These are phyloP conservation scores for Xylaria sp. DNA, from an alignment of 2,329 filamentous ascomycete species.

Conservation along the genomic window DNA sequence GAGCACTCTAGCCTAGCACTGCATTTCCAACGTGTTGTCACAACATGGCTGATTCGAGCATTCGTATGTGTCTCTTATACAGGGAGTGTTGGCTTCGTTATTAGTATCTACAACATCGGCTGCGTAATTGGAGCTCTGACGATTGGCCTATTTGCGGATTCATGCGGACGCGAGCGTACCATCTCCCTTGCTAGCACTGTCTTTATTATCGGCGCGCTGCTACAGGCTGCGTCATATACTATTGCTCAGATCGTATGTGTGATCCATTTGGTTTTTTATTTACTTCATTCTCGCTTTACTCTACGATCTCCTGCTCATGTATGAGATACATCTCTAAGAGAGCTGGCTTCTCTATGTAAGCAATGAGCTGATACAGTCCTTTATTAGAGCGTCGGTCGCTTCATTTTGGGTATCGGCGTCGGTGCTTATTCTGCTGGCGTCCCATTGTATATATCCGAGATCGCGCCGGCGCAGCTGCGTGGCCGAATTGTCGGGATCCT, in stretches of 20 bases:
- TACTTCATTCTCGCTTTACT: too few species aligned
- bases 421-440: constrained; percentile 48
- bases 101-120: constrained; percentile 49
- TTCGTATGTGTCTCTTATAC: not conserved
- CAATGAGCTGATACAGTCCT: not conserved
- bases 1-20: not conserved
- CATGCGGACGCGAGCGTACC: constrained; percentile 46
- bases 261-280: too few species aligned
- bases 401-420: constrained; percentile 46
- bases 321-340: too few species aligned
- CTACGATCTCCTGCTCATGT: too few species aligned
- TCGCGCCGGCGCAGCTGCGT: constrained; percentile 45
- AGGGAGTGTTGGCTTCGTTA: constrained; percentile 47
- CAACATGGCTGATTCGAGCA: constrained; percentile 6
- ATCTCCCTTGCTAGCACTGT: constrained; percentile 45
- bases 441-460: constrained; percentile 49
- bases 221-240: constrained; percentile 43
- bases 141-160: constrained; percentile 45
- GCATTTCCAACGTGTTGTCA: not conserved
- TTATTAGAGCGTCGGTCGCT: constrained; percentile 41
- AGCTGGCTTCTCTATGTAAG: not conserved
- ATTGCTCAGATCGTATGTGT: constrained; percentile 43
- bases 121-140: constrained; percentile 47
- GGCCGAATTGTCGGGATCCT: constrained; percentile 48
- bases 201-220: constrained; percentile 44